Percentiles rank a stretch among this genome's conserved stretches.
Evolutionary conservation across 2,329 filamentous ascomycete genomes (phyloP).

Genomic region (Samsoniella hepiali): DNA sequence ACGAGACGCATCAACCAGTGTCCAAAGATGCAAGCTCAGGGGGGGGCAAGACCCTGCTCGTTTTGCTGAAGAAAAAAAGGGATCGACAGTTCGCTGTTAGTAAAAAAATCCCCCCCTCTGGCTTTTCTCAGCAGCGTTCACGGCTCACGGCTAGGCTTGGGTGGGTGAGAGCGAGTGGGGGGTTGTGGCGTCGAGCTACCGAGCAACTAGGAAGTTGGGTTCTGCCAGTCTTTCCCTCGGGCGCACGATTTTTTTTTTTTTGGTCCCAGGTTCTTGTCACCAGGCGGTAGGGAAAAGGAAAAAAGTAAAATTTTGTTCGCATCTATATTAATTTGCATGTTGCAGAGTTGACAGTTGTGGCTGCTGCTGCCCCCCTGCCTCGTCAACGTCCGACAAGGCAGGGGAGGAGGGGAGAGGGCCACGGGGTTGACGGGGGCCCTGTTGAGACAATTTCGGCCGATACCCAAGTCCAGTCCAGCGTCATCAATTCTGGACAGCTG

Average conservation of each 20-base stretch:
- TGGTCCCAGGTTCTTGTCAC: too few species aligned
- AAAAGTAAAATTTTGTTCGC: too few species aligned
- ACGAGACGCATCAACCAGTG: background rate
- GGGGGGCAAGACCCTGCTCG: background rate
- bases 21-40: background rate
- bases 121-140: too few species aligned
- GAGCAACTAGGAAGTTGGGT: background rate
- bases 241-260: too few species aligned
- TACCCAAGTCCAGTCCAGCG: background rate
- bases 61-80: conserved; percentile 3
- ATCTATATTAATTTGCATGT: background rate
- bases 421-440: background rate
- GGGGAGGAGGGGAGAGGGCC: too few species aligned
- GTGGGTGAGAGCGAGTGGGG: background rate
- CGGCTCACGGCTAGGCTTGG: background rate
- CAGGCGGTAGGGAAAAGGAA: too few species aligned
- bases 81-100: background rate
- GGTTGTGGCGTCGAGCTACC: background rate
- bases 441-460: conserved; percentile 1
- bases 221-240: too few species aligned
- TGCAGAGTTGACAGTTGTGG: background rate
- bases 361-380: background rate
- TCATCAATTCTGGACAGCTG: background rate
- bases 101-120: background rate
- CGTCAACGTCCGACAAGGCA: background rate